Percentiles rank a stretch among this genome's conserved stretches.
These are phyloP conservation scores for Guadua angustifolia DNA, from an alignment of 176 grass and related monocot species.

Conservation along the genomic window DNA sequence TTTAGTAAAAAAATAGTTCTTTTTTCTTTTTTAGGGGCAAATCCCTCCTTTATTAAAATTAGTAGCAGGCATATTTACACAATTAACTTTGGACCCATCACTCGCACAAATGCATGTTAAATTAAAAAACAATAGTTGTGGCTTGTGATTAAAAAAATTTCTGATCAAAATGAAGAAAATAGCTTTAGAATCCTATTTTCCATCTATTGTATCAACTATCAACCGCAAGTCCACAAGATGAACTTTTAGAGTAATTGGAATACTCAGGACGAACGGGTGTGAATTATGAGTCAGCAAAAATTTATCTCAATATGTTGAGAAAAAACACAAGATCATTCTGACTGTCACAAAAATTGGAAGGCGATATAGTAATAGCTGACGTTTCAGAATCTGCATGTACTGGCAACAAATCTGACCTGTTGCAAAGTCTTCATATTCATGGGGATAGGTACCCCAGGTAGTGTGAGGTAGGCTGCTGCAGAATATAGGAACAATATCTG, in stretches of 20 bases:
- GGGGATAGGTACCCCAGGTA: constrained; percentile 83
- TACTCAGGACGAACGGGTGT: not conserved
- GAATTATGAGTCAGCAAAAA: constrained; percentile 11
- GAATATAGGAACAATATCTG: constrained; percentile 96
- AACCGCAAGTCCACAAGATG: not conserved
- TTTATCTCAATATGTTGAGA: not conserved
- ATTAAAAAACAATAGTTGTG: not conserved
- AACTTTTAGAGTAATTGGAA: constrained; percentile 28
- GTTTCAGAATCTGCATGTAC: constrained; percentile 27
- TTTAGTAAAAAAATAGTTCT: constrained; percentile 1
- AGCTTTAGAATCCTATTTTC: not conserved
- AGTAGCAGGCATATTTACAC: constrained; percentile 26
- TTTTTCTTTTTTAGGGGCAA: not conserved
- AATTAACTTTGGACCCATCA: constrained; percentile 21
- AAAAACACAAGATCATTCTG: constrained; percentile 29
- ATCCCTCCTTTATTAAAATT: constrained; percentile 16
- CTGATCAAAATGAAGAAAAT: not conserved
- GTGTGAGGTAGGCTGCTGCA: constrained; percentile 75
- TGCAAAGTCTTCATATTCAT: constrained; percentile 89
- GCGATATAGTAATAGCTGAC: not conserved
- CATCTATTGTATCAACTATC: constrained; percentile 15
- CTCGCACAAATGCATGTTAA: not conserved
- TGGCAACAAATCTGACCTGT: constrained; percentile 61
- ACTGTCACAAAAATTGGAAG: not conserved
- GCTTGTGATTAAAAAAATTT: constrained; percentile 8